These are phyloP conservation scores for Hypoxylon sp. DNA, from an alignment of 2,329 filamentous ascomycete species.

Conservation along the genomic window DNA sequence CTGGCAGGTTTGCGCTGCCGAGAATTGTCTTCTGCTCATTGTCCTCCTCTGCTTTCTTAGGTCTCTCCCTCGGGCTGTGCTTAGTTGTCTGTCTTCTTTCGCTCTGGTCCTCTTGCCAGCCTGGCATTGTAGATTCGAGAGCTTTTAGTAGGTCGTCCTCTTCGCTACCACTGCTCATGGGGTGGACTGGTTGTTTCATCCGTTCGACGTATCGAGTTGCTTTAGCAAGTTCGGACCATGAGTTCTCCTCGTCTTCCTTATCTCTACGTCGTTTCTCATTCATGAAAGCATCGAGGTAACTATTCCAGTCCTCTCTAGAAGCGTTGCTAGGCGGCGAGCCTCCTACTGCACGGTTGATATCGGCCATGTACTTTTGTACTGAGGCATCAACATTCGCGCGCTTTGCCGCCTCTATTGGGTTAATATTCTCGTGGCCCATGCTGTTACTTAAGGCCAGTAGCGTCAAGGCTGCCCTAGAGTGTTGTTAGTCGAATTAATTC, in stretches of 20 bases:
- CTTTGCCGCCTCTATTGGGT: conserved; percentile 2
- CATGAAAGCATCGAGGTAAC: conserved; percentile 18
- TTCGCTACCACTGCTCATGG: not conserved
- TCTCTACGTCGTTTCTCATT: conserved; percentile 23
- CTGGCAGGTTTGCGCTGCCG: not conserved
- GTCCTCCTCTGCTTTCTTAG: not conserved
- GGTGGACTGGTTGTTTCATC: conserved; percentile 34
- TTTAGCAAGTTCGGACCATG: conserved; percentile 39
- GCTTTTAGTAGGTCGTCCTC: conserved; percentile 1
- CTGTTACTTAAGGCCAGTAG: not conserved
- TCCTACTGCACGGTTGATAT: conserved; percentile 15
- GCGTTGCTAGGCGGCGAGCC: conserved; percentile 9
- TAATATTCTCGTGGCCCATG: conserved; percentile 1
- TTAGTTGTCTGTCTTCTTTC: conserved; percentile 6
- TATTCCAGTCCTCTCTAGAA: conserved; percentile 26
- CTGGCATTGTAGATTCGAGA: not conserved
- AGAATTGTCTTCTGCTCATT: not conserved
- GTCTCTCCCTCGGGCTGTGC: conserved; percentile 1
- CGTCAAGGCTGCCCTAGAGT: not conserved
- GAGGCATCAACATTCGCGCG: conserved; percentile 2
- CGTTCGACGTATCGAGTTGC: conserved; percentile 23
- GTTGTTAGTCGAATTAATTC: conserved; percentile 3
- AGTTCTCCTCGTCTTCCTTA: conserved; percentile 7
- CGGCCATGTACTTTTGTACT: conserved; percentile 16
- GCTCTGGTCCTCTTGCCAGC: not conserved